Base-by-base conservation (phyloP, 108 stramenopile genomes). In the Poteriospumella lacustris region DNA sequence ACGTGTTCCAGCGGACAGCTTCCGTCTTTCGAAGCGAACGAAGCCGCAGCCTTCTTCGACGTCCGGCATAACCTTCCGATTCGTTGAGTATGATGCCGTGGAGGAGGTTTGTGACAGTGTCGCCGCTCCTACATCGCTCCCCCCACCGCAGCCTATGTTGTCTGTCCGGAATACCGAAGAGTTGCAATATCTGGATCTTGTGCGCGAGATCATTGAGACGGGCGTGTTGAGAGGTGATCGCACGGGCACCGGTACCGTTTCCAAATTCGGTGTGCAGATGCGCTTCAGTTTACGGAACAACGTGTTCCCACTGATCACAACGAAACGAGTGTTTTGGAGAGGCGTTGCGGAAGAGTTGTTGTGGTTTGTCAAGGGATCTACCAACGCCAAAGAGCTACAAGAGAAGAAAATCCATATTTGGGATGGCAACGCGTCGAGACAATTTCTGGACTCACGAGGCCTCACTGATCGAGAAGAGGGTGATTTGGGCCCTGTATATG, bases 391-490 rank as follows among this genome's bases (percentile, higher is more conserved):
- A 70, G 86, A 90, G 42, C 88, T 99, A 5, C 81, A 89, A 44
- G 96, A 88, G 68, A 96, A 97, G 89, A 84, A 91, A 59, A 93
- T 99, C 70, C 96, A 95, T 79, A 99, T 99, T 79, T 99, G 99
- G 99, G 99, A 99, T 84, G 99, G 99, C 2, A 99, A 99, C 84
- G 97, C 92, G 29, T 92, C 91, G n/a, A 81, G 95, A n/a, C 96
- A 96, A 83, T 99, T 97, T 78, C 87, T 99, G 0, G 96, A 97
- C 79, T 83, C 82, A 26, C 89, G 91, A 0, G 97, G 99, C 39
- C 81, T 98, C 36, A 78, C 83, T 2, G 90, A 99, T 70, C 93
- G 99, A n/a, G 96, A 97, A 80, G 92, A 92, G 72, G 97, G 97
- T 1, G 99, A 99, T 84, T 87, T 99, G 43, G 99, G 99, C 38